Conservation (phyloP, 371 early-diverging fungal genomes). For the Mortierella sp. region DNA sequence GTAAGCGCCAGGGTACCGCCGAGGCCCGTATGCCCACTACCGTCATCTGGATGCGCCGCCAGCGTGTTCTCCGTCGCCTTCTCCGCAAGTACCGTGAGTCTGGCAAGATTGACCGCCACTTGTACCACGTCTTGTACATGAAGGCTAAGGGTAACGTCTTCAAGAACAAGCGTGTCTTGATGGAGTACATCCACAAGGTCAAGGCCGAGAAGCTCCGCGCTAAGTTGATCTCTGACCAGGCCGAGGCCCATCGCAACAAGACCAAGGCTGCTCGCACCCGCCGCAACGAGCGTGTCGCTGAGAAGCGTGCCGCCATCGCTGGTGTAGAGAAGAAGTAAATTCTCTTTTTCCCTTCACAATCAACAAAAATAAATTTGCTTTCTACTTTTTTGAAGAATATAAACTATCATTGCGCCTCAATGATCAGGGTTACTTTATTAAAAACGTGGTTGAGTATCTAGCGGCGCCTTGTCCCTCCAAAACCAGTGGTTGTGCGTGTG, state of each 20-base stretch:
- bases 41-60: conserved; percentile 99
- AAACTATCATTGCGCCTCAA: neutral
- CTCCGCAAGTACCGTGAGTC: conserved; percentile 98
- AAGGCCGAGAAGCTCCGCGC: conserved; percentile 99
- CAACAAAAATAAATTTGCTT: conserved; percentile 24
- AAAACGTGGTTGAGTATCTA: neutral
- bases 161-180: conserved; percentile 99
- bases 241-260: conserved; percentile 97
- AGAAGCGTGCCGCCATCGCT: conserved; percentile 89
- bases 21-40: conserved; percentile 99
- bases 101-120: conserved; percentile 98
- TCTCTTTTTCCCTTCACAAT: conserved; percentile 2
- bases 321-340: conserved; percentile 60
- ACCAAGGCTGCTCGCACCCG: conserved; percentile 97
- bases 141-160: conserved; percentile 99
- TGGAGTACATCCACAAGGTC: conserved; percentile 99
- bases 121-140: conserved; percentile 98
- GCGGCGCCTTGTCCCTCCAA: conserved; percentile 44
- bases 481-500: conserved; percentile 38
- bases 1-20: conserved; percentile 99
- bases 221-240: conserved; percentile 97
- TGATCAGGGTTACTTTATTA: too few relatives aligned
- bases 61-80: conserved; percentile 98
- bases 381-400: conserved; percentile 1
- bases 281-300: conserved; percentile 86